Percentiles rank a stretch among this genome's conserved stretches.
Conservation (phyloP, 2,329 filamentous ascomycete species). For the Hypoxylon sp. region DNA sequence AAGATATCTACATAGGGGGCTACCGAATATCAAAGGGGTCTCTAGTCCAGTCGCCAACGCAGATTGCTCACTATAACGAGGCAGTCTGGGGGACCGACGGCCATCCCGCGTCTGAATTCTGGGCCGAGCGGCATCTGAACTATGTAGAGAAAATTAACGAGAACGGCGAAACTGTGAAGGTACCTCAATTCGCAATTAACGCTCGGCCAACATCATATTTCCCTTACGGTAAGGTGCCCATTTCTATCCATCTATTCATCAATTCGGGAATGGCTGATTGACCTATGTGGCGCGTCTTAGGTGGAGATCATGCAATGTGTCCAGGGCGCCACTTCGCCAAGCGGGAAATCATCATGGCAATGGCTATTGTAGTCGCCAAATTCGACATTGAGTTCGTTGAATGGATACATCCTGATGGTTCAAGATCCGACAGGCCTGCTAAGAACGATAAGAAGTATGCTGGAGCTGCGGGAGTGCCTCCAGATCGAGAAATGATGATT, state of each 20-base stretch:
- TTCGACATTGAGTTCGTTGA: conserved; percentile 55
- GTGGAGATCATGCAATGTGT: conserved; percentile 45
- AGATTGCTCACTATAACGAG: conserved; percentile 39
- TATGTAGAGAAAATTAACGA: background rate
- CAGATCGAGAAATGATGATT: conserved; percentile 45
- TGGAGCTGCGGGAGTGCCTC: conserved; percentile 26
- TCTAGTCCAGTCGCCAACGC: conserved; percentile 41
- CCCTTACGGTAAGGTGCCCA: conserved; percentile 44
- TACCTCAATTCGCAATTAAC: conserved; percentile 10
- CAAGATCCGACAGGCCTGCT: conserved; percentile 30
- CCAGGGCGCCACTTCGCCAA: conserved; percentile 60
- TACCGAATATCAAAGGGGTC: conserved; percentile 33
- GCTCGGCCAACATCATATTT: conserved; percentile 25
- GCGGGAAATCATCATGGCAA: conserved; percentile 56
- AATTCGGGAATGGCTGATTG: background rate
- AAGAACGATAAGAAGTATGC: conserved; percentile 27
- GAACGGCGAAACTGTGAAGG: background rate
- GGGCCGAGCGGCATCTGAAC: conserved; percentile 30
- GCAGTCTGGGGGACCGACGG: conserved; percentile 34
- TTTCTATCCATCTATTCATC: background rate
- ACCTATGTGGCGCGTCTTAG: background rate
- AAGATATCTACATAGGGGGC: conserved; percentile 34
- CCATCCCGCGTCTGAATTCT: conserved; percentile 39
- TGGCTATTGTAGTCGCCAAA: conserved; percentile 52
- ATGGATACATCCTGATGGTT: conserved; percentile 37